Conservation (phyloP, 2,329 filamentous ascomycete species). For the Gnomoniopsis smithogilvyi region DNA sequence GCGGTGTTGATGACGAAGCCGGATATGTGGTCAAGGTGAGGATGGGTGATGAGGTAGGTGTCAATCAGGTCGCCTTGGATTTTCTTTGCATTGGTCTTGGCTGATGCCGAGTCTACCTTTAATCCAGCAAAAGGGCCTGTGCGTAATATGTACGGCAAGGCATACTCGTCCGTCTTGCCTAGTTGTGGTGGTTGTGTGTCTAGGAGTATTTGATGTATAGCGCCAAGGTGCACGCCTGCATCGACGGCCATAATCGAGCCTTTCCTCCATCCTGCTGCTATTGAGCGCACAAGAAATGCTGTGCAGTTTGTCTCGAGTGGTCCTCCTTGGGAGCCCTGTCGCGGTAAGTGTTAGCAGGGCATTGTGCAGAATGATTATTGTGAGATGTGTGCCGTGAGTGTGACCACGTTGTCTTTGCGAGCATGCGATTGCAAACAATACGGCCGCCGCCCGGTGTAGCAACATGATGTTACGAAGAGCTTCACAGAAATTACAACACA, state of each 20-base stretch:
- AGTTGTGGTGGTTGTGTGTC: slow-evolving; percentile 40
- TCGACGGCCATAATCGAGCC: slow-evolving; percentile 89
- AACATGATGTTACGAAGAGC: not conserved
- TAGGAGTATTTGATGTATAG: slow-evolving; percentile 78
- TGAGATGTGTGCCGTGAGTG: slow-evolving; percentile 2
- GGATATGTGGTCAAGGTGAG: slow-evolving; percentile 92
- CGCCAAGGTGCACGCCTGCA: slow-evolving; percentile 82
- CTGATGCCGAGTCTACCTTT: slow-evolving; percentile 61
- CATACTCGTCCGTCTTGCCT: slow-evolving; percentile 26
- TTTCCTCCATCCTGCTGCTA: slow-evolving; percentile 73
- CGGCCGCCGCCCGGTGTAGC: not conserved
- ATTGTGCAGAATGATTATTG: not conserved
- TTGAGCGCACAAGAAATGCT: slow-evolving; percentile 81
- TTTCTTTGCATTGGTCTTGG: slow-evolving; percentile 76
- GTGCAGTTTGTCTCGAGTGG: slow-evolving; percentile 89
- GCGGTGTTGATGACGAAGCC: slow-evolving; percentile 94
- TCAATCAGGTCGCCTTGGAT: slow-evolving; percentile 78
- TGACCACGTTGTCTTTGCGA: not conserved
- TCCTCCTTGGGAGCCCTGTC: slow-evolving; percentile 82
- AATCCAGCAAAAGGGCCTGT: slow-evolving; percentile 79
- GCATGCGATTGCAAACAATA: not conserved
- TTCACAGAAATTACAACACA: not conserved
- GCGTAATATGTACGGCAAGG: slow-evolving; percentile 53
- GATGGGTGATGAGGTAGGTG: slow-evolving; percentile 89
- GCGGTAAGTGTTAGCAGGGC: slow-evolving; percentile 25